These are phyloP conservation scores for Apiospora pterosperma DNA, from an alignment of 2,329 filamentous ascomycete species.

Conservation along the genomic window DNA sequence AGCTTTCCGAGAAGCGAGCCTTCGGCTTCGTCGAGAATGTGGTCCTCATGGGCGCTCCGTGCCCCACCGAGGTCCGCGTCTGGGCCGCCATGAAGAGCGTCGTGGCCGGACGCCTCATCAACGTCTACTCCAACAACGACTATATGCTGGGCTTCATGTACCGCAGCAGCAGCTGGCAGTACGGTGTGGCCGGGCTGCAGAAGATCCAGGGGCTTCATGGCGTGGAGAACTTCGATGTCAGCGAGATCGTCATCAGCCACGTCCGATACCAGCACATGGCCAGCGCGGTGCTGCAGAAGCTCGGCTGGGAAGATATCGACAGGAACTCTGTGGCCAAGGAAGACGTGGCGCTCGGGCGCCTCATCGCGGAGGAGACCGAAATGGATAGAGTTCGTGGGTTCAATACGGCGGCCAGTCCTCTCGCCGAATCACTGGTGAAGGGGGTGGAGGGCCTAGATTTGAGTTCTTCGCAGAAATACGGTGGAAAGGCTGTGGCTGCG, in stretches of 20 bases:
- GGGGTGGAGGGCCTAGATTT: neutral
- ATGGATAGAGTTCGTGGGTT: constrained; percentile 11
- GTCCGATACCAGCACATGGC: constrained; percentile 66
- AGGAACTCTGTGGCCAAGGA: constrained; percentile 28
- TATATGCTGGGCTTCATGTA: constrained; percentile 87
- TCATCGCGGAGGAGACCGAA: constrained; percentile 21
- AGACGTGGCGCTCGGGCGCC: constrained; percentile 24
- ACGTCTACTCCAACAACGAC: constrained; percentile 85
- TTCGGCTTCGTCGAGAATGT: constrained; percentile 84
- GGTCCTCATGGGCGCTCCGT: constrained; percentile 79
- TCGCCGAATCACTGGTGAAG: neutral
- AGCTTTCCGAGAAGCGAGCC: constrained; percentile 70
- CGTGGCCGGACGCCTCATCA: constrained; percentile 80
- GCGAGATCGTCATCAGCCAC: constrained; percentile 64
- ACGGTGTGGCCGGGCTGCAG: constrained; percentile 82
- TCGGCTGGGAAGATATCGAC: constrained; percentile 67
- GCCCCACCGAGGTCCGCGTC: constrained; percentile 65
- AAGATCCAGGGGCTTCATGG: constrained; percentile 62
- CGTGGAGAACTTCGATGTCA: constrained; percentile 67
- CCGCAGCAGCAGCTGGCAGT: constrained; percentile 75
- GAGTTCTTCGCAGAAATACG: neutral
- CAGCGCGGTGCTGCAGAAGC: constrained; percentile 61
- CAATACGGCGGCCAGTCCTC: neutral
- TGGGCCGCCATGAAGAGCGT: constrained; percentile 79
- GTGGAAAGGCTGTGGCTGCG: neutral